A percentile compares a stretch with the other conserved stretches of the same genome.
Conservation (phyloP, 1,284 basidiomycete species). For the Ganoderma lucidum region DNA sequence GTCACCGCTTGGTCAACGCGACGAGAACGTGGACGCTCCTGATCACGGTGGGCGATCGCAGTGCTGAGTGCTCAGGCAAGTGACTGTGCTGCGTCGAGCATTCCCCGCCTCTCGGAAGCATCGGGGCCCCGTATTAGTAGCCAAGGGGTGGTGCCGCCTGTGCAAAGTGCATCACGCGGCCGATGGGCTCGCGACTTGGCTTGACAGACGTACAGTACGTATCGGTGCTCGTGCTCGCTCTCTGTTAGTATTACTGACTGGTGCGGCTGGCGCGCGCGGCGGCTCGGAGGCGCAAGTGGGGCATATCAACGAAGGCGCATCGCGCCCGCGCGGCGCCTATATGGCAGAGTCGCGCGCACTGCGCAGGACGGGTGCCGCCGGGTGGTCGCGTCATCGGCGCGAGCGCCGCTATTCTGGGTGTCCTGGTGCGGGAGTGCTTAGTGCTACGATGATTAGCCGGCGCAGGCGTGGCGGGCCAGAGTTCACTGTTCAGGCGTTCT, state of each 20-base stretch:
- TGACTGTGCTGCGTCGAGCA: slow-evolving; percentile 11
- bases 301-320: neutral
- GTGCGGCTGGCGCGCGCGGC: neutral
- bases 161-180: slow-evolving; percentile 8
- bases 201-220: neutral
- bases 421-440: no score
- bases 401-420: neutral
- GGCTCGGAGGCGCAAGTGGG: neutral
- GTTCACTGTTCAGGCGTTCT: neutral
- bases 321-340: neutral
- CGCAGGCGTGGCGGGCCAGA: neutral
- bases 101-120: neutral
- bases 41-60: slow-evolving; percentile 7
- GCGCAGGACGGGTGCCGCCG: neutral
- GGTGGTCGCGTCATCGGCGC: neutral
- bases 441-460: neutral
- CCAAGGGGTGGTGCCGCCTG: neutral
- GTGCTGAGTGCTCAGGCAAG: neutral
- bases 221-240: neutral
- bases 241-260: no score
- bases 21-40: neutral
- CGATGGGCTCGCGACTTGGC: neutral
- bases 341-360: neutral
- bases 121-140: neutral
- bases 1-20: neutral